Conservation (phyloP, 2,329 filamentous ascomycete genomes). For the Hypoxylon sp. region DNA sequence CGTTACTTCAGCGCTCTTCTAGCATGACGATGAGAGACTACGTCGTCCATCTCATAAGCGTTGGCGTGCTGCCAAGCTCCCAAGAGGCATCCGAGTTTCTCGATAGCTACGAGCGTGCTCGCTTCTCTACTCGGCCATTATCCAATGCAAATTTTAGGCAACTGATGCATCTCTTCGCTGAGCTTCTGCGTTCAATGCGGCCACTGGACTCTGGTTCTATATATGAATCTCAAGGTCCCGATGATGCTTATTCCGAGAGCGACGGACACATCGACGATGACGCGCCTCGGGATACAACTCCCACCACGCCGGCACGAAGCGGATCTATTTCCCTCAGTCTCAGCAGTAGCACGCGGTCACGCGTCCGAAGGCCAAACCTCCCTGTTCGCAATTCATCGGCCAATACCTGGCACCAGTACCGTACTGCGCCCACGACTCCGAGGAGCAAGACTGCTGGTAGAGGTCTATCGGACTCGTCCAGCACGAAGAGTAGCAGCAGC, state of each 20-base stretch:
- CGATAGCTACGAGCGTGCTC: conserved; percentile 82
- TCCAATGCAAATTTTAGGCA: conserved; percentile 79
- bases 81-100: conserved; percentile 74
- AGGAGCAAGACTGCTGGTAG: conserved; percentile 58
- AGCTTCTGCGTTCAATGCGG: conserved; percentile 82
- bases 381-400: conserved; percentile 60
- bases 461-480: conserved; percentile 56
- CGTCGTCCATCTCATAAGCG: conserved; percentile 75
- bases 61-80: conserved; percentile 71
- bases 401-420: conserved; percentile 62
- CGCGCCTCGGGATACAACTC: conserved; percentile 60
- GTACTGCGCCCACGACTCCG: conserved; percentile 69
- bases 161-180: conserved; percentile 88
- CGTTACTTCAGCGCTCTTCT: conserved; percentile 77
- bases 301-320: conserved; percentile 57
- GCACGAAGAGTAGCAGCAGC: conserved; percentile 44
- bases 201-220: conserved; percentile 71
- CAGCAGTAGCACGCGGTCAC: conserved; percentile 51
- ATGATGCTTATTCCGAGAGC: conserved; percentile 44
- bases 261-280: conserved; percentile 57
- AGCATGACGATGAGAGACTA: conserved; percentile 86
- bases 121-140: conserved; percentile 82
- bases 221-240: conserved; percentile 50
- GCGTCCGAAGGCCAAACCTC: conserved; percentile 46
- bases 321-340: conserved; percentile 48